Percentiles rank a stretch among this genome's conserved stretches.
Conservation (phyloP, 139 green algal species). For the Auxenochlorella pyrenoidosa region DNA sequence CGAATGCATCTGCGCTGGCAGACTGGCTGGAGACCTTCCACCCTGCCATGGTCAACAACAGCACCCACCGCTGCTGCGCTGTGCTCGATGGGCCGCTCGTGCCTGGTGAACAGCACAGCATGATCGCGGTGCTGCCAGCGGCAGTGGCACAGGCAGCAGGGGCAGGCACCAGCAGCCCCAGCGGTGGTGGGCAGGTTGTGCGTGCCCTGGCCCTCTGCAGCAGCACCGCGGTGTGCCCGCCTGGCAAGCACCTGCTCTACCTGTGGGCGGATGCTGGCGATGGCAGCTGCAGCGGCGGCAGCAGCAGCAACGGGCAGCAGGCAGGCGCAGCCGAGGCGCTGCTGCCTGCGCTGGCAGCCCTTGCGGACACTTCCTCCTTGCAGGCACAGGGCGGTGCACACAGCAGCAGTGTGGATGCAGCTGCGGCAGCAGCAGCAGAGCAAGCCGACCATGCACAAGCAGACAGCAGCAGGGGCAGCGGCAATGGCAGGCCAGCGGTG, state of each 20-base stretch:
- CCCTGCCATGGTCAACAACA: background rate
- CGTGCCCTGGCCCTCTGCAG: conserved; percentile 38
- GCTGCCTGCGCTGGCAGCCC: background rate
- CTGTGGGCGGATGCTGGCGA: conserved; percentile 3
- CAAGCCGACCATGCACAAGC: background rate
- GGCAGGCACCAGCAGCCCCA: background rate
- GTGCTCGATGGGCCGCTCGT: conserved; percentile 27
- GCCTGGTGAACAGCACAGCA: conserved; percentile 13
- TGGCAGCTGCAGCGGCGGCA: background rate
- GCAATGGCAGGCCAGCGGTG: background rate
- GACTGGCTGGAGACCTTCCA: conserved; percentile 23
- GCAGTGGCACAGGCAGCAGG: background rate
- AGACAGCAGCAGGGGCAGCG: background rate
- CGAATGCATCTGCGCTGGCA: background rate
- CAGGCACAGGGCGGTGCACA: background rate
- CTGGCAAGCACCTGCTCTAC: conserved; percentile 12
- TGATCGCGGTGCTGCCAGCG: conserved; percentile 32
- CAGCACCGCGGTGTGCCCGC: conserved; percentile 18
- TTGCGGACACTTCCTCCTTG: conserved; percentile 14
- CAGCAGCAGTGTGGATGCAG: background rate
- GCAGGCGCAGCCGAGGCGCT: background rate
- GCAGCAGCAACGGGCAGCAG: background rate
- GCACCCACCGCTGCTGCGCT: conserved; percentile 29
- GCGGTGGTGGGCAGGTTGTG: background rate
- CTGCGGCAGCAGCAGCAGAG: background rate